Evolutionary conservation across 1,139 yeast species (phyloP), one percentile per base, ranked within the genome.

Genomic region (Blastobotrys proliferans): DNA sequence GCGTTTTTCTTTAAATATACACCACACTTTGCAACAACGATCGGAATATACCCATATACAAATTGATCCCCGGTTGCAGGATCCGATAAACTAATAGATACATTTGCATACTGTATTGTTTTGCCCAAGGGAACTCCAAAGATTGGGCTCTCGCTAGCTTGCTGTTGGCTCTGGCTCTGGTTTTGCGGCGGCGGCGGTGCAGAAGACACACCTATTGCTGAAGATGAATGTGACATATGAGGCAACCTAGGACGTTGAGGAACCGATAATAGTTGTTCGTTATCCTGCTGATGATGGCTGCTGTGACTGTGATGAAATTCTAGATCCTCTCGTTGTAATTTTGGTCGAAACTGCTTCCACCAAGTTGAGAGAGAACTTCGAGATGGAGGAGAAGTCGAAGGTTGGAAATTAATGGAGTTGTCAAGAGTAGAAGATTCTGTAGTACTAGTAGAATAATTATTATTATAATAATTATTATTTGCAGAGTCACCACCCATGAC

Each of bases 1-100:
- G 69, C 72, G 52, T 86, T 81, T 41, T 78, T 77, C 58, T 92
- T 92, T 49, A 92, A 67, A 60, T 67, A 90, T 1, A 85, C 81
- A 1, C 97, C 97, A 66, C 98, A 90, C 56, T 88, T 85, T 19
- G 97, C 98, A 24, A 92, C 95, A n/a, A 92, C 86, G 18, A 84
- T 73, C 1, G 96, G 96, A 27, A 87, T 82, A 48, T 76, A 71
- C 14, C 95, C 96, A 58, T 83, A 87, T 40, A 79, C 78, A 43
- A 80, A 72, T 37, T 77, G 76, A 38, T 78, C 79, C 43, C 78
- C 76, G 13, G 16, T 20, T 11, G 53, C 46, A 13, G 57, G 58
- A 48, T 64, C 61, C 8, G 83, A 70, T 9, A 84, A 77, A 18
- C 83, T 77, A 43, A 87, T 84, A 41, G 80, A 77, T 10, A 88